These are phyloP conservation scores for Cichorium intybus DNA, from an alignment of 140 eudicot genomes.

Conservation along the genomic window DNA sequence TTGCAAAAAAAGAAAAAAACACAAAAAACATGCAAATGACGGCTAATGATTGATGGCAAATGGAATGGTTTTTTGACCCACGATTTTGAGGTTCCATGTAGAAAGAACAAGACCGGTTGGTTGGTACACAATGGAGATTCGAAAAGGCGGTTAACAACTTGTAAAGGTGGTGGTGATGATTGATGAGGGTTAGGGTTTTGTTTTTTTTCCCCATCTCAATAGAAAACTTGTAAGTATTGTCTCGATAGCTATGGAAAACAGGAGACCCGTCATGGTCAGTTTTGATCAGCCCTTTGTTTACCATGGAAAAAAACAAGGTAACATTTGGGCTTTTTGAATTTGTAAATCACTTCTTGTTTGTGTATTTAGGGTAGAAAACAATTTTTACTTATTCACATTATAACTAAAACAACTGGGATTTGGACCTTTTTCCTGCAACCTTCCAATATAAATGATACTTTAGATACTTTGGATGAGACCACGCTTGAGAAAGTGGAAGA, in stretches of 20 bases:
- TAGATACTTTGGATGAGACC: too few relatives aligned
- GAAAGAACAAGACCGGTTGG: conserved; percentile 13
- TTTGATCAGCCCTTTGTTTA: conserved; percentile 23
- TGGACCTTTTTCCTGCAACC: too few relatives aligned
- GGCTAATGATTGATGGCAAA: background rate
- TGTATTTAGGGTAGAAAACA: background rate
- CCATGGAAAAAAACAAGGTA: background rate
- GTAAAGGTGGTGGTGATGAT: conserved; percentile 18
- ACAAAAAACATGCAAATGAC: background rate
- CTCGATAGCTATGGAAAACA: conserved; percentile 3
- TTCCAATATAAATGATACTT: too few relatives aligned
- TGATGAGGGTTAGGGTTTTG: conserved; percentile 10
- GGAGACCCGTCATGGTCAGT: conserved; percentile 4
- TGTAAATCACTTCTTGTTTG: conserved; percentile 22
- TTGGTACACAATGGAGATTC: conserved; percentile 11
- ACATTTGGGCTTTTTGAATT: conserved; percentile 14
- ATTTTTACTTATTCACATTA: background rate
- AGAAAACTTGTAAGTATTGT: conserved; percentile 19
- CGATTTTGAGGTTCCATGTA: conserved; percentile 3
- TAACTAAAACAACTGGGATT: background rate
- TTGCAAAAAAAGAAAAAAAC: background rate
- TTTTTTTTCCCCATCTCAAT: background rate
- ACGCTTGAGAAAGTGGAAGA: too few relatives aligned
- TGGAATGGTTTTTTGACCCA: background rate
- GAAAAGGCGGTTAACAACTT: conserved; percentile 8